phyloP scores from a whole-genome alignment of 805 yeast species.

The Lipomyces anomalus region DNA sequence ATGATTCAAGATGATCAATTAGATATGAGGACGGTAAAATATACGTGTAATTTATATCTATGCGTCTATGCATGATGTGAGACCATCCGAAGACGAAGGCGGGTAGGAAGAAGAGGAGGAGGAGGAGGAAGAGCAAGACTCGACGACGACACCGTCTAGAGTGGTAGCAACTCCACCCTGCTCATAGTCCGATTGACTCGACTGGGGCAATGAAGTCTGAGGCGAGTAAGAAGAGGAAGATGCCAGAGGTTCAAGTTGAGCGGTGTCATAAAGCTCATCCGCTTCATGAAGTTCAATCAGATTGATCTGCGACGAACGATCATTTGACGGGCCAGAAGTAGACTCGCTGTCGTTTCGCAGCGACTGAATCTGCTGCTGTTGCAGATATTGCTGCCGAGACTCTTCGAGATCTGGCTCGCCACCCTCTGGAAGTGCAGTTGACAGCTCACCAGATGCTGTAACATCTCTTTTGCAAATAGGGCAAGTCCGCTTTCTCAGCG shows the following conservation, averaged over 20 bases:
- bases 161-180: too few species aligned
- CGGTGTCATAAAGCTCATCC: not conserved
- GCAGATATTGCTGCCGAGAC: slow-evolving; percentile 19
- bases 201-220: too few species aligned
- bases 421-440: slow-evolving; percentile 2
- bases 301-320: slow-evolving; percentile 1
- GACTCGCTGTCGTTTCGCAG: not conserved
- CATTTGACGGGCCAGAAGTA: not conserved
- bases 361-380: slow-evolving; percentile 11
- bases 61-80: too few species aligned
- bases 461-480: slow-evolving; percentile 53
- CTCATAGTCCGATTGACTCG: too few species aligned
- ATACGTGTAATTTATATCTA: too few species aligned
- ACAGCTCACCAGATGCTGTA: slow-evolving; percentile 13
- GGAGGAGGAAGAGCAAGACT: too few species aligned
- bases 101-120: too few species aligned
- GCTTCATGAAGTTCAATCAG: slow-evolving; percentile 10
- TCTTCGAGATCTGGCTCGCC: slow-evolving; percentile 14
- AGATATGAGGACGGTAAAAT: too few species aligned
- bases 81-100: too few species aligned
- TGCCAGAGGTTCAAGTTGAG: not conserved
- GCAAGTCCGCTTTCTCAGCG: slow-evolving; percentile 48
- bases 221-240: not conserved
- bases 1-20: too few species aligned
- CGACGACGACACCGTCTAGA: too few species aligned